Evolutionary conservation across 164 flowering plant genomes (phyloP).

Genomic region (Annona cherimola): DNA sequence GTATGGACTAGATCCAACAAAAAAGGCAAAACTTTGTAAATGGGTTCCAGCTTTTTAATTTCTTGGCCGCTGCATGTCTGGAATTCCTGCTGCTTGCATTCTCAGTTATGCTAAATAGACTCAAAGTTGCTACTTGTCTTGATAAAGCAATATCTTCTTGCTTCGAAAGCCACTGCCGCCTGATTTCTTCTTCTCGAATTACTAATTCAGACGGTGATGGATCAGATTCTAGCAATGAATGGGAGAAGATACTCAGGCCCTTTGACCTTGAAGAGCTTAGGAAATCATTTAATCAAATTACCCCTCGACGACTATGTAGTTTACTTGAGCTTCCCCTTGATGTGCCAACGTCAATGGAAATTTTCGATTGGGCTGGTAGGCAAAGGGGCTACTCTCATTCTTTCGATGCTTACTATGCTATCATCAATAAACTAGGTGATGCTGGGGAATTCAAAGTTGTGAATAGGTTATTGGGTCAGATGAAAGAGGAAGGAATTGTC

Average conservation of each 20-base stretch:
- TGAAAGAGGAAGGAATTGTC: slow-evolving; percentile 75
- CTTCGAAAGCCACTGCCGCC: background rate
- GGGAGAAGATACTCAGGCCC: slow-evolving; percentile 81
- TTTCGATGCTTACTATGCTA: slow-evolving; percentile 53
- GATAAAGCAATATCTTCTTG: background rate
- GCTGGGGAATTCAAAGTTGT: slow-evolving; percentile 49
- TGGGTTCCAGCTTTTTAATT: background rate
- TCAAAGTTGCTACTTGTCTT: background rate
- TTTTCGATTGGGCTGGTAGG: slow-evolving; percentile 57
- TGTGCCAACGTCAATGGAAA: slow-evolving; percentile 58
- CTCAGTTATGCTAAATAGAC: slow-evolving; percentile 8
- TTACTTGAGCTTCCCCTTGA: slow-evolving; percentile 72
- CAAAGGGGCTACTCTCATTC: slow-evolving; percentile 75
- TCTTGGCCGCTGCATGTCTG: background rate
- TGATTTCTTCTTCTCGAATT: background rate
- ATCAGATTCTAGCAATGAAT: slow-evolving; percentile 42
- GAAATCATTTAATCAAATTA: slow-evolving; percentile 43
- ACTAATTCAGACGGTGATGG: background rate
- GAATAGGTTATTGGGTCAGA: slow-evolving; percentile 56
- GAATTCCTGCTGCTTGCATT: background rate
- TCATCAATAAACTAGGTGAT: slow-evolving; percentile 73
- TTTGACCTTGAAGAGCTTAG: slow-evolving; percentile 70
- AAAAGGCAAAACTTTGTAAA: background rate
- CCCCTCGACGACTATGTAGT: slow-evolving; percentile 69
- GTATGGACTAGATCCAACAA: background rate